Evolutionary conservation across 768 basidiomycete genomes (phyloP).

Genomic region (Gyrodon lividus): DNA sequence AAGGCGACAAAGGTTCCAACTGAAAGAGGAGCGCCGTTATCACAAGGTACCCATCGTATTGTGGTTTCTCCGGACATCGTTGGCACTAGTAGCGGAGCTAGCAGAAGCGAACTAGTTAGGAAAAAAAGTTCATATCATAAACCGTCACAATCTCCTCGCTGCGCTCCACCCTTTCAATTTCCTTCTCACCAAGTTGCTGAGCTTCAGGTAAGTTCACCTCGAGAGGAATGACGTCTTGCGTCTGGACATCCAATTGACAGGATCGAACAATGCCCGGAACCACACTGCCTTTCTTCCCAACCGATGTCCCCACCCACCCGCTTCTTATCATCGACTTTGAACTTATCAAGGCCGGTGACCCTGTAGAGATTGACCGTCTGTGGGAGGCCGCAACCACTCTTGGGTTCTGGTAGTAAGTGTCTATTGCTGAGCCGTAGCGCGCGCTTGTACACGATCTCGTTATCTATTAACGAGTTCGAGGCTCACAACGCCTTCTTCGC

Average conservation of each 20-base stretch:
- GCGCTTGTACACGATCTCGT: neutral
- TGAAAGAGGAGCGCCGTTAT: too few species aligned
- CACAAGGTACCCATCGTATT: too few species aligned
- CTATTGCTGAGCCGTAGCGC: neutral
- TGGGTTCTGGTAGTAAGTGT: constrained; percentile 55
- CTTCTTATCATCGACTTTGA: constrained; percentile 46
- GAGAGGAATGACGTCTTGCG: too few species aligned
- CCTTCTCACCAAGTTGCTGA: neutral
- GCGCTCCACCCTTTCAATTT: neutral
- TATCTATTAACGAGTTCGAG: neutral
- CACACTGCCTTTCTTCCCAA: constrained; percentile 42
- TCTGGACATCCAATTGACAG: neutral
- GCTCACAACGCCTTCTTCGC: neutral
- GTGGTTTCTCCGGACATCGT: too few species aligned
- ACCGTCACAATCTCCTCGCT: too few species aligned
- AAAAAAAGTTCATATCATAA: too few species aligned
- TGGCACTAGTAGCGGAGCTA: too few species aligned
- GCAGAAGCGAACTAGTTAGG: too few species aligned
- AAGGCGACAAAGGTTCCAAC: too few species aligned
- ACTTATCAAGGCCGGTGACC: constrained; percentile 35
- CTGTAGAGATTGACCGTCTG: constrained; percentile 39
- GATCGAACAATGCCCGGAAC: constrained; percentile 33
- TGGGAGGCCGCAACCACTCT: constrained; percentile 48
- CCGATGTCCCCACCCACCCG: constrained; percentile 42
- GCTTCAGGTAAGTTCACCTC: neutral